Evolutionary conservation across 768 basidiomycete species (phyloP), one percentile per base, ranked within the genome.

Genomic region (Leccinum boreale): DNA sequence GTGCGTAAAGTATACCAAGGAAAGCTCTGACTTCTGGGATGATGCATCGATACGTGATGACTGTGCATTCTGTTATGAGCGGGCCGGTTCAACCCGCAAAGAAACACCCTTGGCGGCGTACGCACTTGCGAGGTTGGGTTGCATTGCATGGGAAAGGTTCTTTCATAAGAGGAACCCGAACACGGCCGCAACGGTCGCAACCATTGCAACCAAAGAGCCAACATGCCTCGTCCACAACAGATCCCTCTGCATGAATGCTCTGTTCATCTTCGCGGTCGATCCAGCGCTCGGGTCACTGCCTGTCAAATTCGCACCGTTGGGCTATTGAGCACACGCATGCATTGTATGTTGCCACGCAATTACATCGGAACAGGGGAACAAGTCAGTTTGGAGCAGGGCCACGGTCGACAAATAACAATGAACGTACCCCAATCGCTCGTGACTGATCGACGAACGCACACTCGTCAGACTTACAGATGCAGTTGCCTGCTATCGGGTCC

Each of bases 221-320:
- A 47, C 52, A 46, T 28, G n/a, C 0, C 19, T 17, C 4, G 47
- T 24, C 14, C 47, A 24, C 26, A 26, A 48, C 47, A 26, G 21
- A 48, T 31, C 14, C 33, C 35, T 51, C 2, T 17, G 23, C 3
- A 33, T 26, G 24, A 4, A 23, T 3, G 54, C 65, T 15, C 57
- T 74, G 61, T 84, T 84, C 70, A 85, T 85, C 3, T 80, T 81
- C 35, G 78, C 65, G 0, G 75, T 53, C 2, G 73, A 21, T 3
- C 73, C 33, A 0, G 26, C 26, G 8, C 21, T 24, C 10, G 65
- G 62, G 14, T 64, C 48, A n/a, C 74, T 71, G 7, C 80, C 81
- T 10, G 87, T 89, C 51, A 89, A 67, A 62, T 88, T 88, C 35
- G 81, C 83, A 48, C 85, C 85, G 60, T 89, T 88, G 1, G 87